Percentiles rank a stretch among this genome's conserved stretches.
These are phyloP conservation scores for Clohesyomyces aquaticus DNA, from an alignment of 495 filamentous ascomycete species.

Conservation along the genomic window DNA sequence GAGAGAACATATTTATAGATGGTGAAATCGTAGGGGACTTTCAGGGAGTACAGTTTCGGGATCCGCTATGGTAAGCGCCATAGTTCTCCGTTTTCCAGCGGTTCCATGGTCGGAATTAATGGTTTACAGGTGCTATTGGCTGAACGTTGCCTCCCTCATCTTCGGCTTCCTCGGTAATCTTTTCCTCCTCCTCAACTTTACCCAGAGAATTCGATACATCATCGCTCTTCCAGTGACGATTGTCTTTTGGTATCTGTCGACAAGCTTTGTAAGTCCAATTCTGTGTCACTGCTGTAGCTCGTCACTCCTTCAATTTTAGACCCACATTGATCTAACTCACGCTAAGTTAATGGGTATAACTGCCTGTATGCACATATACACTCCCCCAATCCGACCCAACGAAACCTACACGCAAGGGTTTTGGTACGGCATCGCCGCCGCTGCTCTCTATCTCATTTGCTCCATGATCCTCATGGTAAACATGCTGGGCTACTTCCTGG, in stretches of 20 bases:
- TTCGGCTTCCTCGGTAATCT: constrained; percentile 71
- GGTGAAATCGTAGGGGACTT: constrained; percentile 47
- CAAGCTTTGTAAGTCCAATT: constrained; percentile 59
- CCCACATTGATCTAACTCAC: constrained; percentile 10
- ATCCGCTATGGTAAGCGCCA: constrained; percentile 45
- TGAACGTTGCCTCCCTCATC: constrained; percentile 69
- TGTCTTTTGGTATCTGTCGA: constrained; percentile 68
- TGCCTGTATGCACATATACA: constrained; percentile 62
- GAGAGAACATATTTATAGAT: constrained; percentile 49
- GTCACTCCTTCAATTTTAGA: background rate
- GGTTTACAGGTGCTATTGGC: constrained; percentile 43
- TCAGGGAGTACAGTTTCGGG: constrained; percentile 49
- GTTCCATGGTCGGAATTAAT: constrained; percentile 4
- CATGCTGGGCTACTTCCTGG: constrained; percentile 76
- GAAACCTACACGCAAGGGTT: constrained; percentile 74
- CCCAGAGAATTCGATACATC: constrained; percentile 75
- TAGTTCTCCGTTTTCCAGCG: background rate
- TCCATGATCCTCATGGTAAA: constrained; percentile 71
- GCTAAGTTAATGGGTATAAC: constrained; percentile 63
- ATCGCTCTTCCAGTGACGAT: constrained; percentile 72
- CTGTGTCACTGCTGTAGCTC: constrained; percentile 17
- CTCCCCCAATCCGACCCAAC: constrained; percentile 59
- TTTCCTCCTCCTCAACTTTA: constrained; percentile 83
- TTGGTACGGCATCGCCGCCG: constrained; percentile 76
- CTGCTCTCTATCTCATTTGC: constrained; percentile 66